Evolutionary conservation across 2,329 filamentous ascomycete genomes (phyloP), one percentile per base, ranked within the genome.

Genomic region (Cladophialophora psammophila): DNA sequence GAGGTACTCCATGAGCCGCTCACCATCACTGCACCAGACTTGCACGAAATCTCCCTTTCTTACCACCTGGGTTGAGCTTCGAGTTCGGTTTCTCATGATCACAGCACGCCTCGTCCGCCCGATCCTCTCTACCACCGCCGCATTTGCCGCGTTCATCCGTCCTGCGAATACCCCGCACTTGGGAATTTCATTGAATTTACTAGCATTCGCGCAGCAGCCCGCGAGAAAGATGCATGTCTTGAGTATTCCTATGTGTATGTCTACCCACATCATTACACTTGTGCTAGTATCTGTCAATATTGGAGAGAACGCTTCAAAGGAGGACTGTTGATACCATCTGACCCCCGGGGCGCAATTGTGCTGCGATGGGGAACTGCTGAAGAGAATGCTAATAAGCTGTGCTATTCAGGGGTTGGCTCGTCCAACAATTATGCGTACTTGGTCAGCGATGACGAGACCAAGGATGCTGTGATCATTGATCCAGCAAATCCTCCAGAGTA

Each of bases 161-260:
- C 68, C 66, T 40, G 66, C 52, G 26, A 65, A 68, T 65, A 68
- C 66, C 63, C 68, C 68, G 63, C 68, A 66, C 31, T 34, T 66
- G 40, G 55, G 36, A 42, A 34, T 45, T 15, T 36, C 31, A 13
- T 31, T 35, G 48, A 26, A 58, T 45, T 52, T 45, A 40, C 10
- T 34, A 40, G 45, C 36, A 45, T 36, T 68, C 32, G 62, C 48
- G 35, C 63, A 66, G 58, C 65, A 64, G 66, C 63, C 64, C 7
- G 53, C 58, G 20, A 66, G 63, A 55, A 70, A 68, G 57, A 85
- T 85, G 83, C 83, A 84, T 80, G 78, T 85, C 70, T 79, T 82
- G 70, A 83, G 82, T 48, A 83, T 85, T 78, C 83, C 83, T 18
- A 84, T 85, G 83, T 85, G 83, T 85, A 79, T 69, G 81, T 76